Evolutionary conservation across 2,329 filamentous ascomycete genomes (phyloP).

Genomic region (Parafenestella ontariensis): DNA sequence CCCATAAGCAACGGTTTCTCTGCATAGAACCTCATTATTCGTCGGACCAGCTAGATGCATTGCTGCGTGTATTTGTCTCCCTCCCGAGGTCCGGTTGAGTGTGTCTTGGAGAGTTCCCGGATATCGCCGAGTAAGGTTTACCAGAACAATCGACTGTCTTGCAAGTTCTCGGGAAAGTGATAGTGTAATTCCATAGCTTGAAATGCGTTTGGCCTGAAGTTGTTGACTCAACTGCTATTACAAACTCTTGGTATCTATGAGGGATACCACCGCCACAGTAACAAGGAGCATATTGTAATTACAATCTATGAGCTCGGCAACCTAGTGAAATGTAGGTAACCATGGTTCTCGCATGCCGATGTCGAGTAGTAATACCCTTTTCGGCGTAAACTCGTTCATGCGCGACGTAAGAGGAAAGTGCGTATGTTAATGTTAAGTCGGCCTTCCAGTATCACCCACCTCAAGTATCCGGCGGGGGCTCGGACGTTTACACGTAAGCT

Average conservation of each 20-base stretch:
- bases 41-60: not conserved
- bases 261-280: not conserved
- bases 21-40: not conserved
- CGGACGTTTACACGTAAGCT: conserved; percentile 4
- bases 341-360: not conserved
- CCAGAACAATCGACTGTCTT: not conserved
- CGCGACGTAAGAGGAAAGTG: not conserved
- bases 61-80: not conserved
- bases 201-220: not conserved
- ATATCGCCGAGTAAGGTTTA: not conserved
- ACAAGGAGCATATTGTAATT: not conserved
- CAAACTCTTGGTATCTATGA: not conserved
- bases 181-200: not conserved
- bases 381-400: not conserved
- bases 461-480: not conserved
- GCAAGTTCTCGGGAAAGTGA: too few relatives aligned
- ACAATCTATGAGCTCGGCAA: not conserved
- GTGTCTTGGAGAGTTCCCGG: not conserved
- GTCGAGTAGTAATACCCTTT: not conserved
- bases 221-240: not conserved
- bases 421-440: not conserved
- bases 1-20: not conserved
- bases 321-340: too few relatives aligned
- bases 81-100: not conserved
- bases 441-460: not conserved